Percentiles rank a stretch among this genome's conserved stretches.
These are phyloP conservation scores for Jamesozyma rosinii DNA, from an alignment of 805 yeast species.

Conservation along the genomic window DNA sequence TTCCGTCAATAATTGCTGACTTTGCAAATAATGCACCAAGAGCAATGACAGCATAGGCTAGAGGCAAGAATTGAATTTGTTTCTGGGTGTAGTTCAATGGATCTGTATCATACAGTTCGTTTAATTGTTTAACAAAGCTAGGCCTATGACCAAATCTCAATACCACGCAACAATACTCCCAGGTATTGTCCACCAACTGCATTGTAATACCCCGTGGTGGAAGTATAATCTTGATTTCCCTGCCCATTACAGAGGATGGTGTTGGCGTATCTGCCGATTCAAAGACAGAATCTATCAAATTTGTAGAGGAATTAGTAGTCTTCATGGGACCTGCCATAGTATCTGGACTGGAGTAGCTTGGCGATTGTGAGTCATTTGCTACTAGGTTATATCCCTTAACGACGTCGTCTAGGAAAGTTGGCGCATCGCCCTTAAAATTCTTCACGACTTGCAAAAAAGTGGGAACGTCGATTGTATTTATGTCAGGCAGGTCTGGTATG, in stretches of 20 bases:
- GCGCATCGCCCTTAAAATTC: conserved; percentile 10
- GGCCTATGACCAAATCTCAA: conserved; percentile 85
- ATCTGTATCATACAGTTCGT: conserved; percentile 66
- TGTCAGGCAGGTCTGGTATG: conserved; percentile 23
- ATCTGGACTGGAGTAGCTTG: conserved; percentile 12
- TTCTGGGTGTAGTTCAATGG: conserved; percentile 67
- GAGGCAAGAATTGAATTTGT: conserved; percentile 72
- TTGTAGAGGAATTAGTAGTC: not conserved
- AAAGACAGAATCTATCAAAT: conserved; percentile 3
- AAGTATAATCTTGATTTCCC: conserved; percentile 55
- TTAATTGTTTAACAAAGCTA: conserved; percentile 63
- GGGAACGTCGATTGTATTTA: conserved; percentile 20
- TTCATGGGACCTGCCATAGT: not conserved
- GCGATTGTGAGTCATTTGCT: conserved; percentile 6
- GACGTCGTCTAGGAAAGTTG: conserved; percentile 14
- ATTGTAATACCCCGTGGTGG: conserved; percentile 74
- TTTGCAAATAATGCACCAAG: conserved; percentile 71
- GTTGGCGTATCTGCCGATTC: conserved; percentile 2
- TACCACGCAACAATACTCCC: conserved; percentile 79
- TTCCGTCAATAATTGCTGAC: conserved; percentile 6
- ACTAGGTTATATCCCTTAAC: conserved; percentile 19
- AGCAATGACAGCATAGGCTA: conserved; percentile 76
- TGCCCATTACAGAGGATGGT: conserved; percentile 11
- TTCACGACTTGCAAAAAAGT: conserved; percentile 21
- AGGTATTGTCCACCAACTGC: conserved; percentile 63